Percentiles rank a stretch among this genome's conserved stretches.
Evolutionary conservation across 1,284 basidiomycete genomes (phyloP).

Genomic region (Lentinula novae-zelandiae): DNA sequence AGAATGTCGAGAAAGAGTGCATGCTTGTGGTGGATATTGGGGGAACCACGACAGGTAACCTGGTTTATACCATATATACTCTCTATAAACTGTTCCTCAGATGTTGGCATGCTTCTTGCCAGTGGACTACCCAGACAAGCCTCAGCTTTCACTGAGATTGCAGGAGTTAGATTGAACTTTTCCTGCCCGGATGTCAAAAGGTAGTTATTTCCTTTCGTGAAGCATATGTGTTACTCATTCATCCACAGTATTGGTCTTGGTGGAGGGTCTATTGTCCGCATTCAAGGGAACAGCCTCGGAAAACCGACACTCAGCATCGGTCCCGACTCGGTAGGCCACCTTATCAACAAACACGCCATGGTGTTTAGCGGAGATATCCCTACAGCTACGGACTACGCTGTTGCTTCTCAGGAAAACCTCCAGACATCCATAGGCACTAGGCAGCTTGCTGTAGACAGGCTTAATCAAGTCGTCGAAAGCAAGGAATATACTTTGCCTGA

Average conservation of each 20-base stretch:
- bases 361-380: conserved; percentile 50
- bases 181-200: conserved; percentile 38
- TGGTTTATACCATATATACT: conserved; percentile 34
- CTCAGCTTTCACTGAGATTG: conserved; percentile 20
- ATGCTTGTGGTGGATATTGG: conserved; percentile 59
- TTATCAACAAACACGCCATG: conserved; percentile 41
- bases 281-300: conserved; percentile 18
- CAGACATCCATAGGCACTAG: conserved; percentile 37
- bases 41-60: conserved; percentile 23
- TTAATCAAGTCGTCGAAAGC: background rate
- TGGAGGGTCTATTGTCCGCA: conserved; percentile 47
- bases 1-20: conserved; percentile 26
- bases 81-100: background rate
- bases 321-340: conserved; percentile 58
- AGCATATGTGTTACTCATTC: background rate
- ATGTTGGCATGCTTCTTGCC: conserved; percentile 31
- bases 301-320: conserved; percentile 41
- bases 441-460: conserved; percentile 5
- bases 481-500: background rate
- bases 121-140: conserved; percentile 27
- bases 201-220: conserved; percentile 15
- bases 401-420: conserved; percentile 30
- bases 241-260: conserved; percentile 45
- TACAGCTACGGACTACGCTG: conserved; percentile 54
- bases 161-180: conserved; percentile 19